Evolutionary conservation across 371 early-diverging fungal species (phyloP).

Genomic region (Mortierella sp.): DNA sequence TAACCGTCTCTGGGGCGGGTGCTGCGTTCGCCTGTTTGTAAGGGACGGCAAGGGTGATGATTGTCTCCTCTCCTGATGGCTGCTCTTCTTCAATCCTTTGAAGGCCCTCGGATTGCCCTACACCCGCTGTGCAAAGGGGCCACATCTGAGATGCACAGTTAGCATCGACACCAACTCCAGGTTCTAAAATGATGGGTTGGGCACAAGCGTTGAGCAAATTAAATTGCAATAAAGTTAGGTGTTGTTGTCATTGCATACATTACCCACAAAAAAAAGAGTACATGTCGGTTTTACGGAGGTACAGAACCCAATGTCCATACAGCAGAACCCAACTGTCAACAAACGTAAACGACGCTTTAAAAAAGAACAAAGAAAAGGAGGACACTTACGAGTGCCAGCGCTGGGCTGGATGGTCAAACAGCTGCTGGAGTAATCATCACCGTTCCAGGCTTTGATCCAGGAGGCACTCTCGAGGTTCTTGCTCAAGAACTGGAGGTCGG

Average conservation of each 20-base stretch:
- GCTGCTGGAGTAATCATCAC: constrained; percentile 30
- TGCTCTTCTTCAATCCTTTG: background rate
- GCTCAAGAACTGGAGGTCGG: constrained; percentile 28
- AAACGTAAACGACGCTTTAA: background rate
- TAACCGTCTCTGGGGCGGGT: background rate
- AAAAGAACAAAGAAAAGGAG: background rate
- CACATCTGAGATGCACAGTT: constrained; percentile 22
- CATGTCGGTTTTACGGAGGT: background rate
- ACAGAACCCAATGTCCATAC: no score
- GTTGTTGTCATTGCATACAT: background rate
- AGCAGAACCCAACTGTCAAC: background rate
- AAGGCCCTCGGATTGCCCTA: constrained; percentile 1
- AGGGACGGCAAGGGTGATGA: constrained; percentile 17
- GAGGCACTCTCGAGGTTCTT: constrained; percentile 26
- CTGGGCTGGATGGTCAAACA: constrained; percentile 26
- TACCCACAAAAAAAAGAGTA: background rate
- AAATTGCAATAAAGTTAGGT: background rate
- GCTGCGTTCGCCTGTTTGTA: constrained; percentile 9
- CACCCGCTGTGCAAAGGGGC: constrained; percentile 35
- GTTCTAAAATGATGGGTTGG: constrained; percentile 3
- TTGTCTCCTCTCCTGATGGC: background rate
- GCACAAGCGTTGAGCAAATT: background rate
- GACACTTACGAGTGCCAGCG: constrained; percentile 14
- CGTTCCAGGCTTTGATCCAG: constrained; percentile 50
- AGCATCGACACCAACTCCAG: constrained; percentile 23